These are phyloP conservation scores for Fusarium sp. DNA, from an alignment of 2,329 filamentous ascomycete genomes.

Conservation along the genomic window DNA sequence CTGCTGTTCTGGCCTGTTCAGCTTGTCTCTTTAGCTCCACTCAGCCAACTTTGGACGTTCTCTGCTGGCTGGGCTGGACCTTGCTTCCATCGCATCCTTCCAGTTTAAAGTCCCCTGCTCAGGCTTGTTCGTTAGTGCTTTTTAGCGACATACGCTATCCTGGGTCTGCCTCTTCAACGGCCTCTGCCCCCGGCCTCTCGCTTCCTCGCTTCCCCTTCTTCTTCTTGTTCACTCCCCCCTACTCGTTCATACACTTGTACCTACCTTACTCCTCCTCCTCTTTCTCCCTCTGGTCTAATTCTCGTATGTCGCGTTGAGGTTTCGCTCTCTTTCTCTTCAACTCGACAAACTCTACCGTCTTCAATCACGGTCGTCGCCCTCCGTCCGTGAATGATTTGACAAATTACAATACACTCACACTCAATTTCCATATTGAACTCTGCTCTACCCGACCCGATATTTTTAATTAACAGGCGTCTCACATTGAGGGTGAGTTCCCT, in stretches of 20 bases:
- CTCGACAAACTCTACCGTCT: conserved; percentile 13
- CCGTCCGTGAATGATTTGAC: conserved; percentile 28
- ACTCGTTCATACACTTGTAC: background rate
- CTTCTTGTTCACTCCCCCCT: conserved; percentile 15
- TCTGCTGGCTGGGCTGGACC: conserved; percentile 17
- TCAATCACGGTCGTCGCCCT: conserved; percentile 26
- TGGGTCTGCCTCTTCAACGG: conserved; percentile 43
- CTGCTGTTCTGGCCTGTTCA: background rate
- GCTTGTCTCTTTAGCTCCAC: conserved; percentile 4
- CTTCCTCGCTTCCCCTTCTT: conserved; percentile 26
- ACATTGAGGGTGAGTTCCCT: conserved; percentile 38
- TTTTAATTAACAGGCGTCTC: conserved; percentile 29
- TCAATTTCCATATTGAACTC: background rate
- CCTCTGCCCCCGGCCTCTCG: conserved; percentile 40
- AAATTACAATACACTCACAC: background rate
- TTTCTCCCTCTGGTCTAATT: background rate
- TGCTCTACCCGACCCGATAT: conserved; percentile 10
- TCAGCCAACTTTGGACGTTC: conserved; percentile 6
- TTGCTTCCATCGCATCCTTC: conserved; percentile 1
- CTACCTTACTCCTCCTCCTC: conserved; percentile 5
- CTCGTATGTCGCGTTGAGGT: conserved; percentile 40
- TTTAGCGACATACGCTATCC: conserved; percentile 33
- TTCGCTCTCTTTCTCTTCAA: conserved; percentile 18
- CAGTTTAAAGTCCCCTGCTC: conserved; percentile 18
- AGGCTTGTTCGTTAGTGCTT: conserved; percentile 2